phyloP scores from a whole-genome alignment of 2,329 filamentous ascomycete genomes.

The Fusarium citri region DNA sequence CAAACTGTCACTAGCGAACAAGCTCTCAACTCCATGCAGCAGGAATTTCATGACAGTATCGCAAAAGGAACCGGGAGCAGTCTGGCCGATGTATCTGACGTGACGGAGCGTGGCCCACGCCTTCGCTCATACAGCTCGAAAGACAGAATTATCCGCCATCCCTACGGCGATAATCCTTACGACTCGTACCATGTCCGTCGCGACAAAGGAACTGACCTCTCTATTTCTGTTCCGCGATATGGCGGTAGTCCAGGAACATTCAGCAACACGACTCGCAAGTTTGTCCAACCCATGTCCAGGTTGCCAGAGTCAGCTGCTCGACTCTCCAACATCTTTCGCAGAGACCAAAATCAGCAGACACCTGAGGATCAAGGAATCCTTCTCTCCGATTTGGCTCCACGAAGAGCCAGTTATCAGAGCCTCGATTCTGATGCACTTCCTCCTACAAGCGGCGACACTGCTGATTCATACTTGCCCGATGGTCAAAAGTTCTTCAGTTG shows the following conservation, averaged over 20 bases:
- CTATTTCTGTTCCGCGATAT: conserved; percentile 41
- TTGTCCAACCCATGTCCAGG: conserved; percentile 33
- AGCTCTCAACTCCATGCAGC: conserved; percentile 34
- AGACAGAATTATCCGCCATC: conserved; percentile 48
- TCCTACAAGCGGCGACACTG: not conserved
- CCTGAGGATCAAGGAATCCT: conserved; percentile 18
- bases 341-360: conserved; percentile 16
- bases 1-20: conserved; percentile 52
- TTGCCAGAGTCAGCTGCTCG: conserved; percentile 42
- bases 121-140: conserved; percentile 40
- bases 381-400: conserved; percentile 40
- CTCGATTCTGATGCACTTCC: conserved; percentile 45
- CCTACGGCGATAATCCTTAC: conserved; percentile 13
- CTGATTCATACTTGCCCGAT: not conserved
- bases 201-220: conserved; percentile 37
- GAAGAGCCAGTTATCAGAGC: conserved; percentile 48
- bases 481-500: conserved; percentile 39
- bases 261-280: conserved; percentile 41
- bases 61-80: conserved; percentile 56
- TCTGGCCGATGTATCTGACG: conserved; percentile 59
- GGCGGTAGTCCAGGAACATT: conserved; percentile 15
- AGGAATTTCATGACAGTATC: conserved; percentile 40
- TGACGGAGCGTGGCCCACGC: conserved; percentile 29
- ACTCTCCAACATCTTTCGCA: conserved; percentile 46
- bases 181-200: conserved; percentile 38